Percentiles rank a stretch among this genome's conserved stretches.
These are phyloP conservation scores for Tetraselmis striata DNA, from an alignment of 139 green algal genomes.

Conservation along the genomic window DNA sequence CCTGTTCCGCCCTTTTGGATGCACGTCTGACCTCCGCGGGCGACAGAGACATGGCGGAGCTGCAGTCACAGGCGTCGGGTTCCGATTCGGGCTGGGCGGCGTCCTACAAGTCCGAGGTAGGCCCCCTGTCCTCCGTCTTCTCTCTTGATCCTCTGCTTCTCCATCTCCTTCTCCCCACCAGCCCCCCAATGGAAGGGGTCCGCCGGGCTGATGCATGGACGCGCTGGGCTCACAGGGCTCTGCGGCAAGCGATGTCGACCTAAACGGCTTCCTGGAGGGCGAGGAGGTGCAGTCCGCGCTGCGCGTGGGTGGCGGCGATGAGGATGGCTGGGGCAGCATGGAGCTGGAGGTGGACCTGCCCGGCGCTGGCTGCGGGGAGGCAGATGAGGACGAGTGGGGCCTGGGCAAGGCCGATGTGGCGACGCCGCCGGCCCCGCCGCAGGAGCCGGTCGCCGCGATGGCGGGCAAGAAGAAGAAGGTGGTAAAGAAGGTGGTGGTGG, in stretches of 20 bases:
- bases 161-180: no score
- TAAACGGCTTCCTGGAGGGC: background rate
- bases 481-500: background rate
- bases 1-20: background rate
- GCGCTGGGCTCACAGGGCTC: background rate
- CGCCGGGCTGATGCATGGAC: background rate
- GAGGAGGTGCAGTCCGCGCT: background rate
- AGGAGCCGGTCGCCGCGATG: background rate
- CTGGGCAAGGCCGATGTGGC: background rate
- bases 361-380: no score
- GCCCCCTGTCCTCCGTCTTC: background rate
- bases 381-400: background rate
- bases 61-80: background rate
- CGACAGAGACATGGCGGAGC: background rate
- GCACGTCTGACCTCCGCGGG: background rate
- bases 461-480: background rate
- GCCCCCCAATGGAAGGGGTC: background rate
- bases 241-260: background rate
- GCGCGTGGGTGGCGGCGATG: background rate
- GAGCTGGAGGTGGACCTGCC: background rate
- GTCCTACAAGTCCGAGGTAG: background rate
- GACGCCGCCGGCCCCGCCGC: no score
- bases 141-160: no score
- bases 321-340: background rate
- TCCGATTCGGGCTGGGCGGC: background rate